A percentile compares a stretch with the other conserved stretches of the same genome.
Evolutionary conservation across 768 basidiomycete genomes (phyloP).

Genomic region (Collybia mongolica): DNA sequence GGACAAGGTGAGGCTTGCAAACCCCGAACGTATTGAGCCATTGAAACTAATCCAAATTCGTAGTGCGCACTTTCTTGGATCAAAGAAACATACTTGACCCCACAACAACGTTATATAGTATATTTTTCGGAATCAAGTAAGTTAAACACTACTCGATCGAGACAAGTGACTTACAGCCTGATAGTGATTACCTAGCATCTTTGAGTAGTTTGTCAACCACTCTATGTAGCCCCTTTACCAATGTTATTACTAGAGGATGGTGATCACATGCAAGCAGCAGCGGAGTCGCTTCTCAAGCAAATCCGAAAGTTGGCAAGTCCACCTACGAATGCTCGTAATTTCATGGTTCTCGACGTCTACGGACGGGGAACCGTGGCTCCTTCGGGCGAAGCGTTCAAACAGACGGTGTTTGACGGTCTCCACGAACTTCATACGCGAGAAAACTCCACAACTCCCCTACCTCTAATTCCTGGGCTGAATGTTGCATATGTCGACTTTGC

Average conservation of each 20-base stretch:
- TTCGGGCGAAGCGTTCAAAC: conserved; percentile 46
- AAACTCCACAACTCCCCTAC: conserved; percentile 3
- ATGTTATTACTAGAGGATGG: conserved; percentile 34
- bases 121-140: conserved; percentile 59
- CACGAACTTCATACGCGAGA: conserved; percentile 25
- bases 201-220: conserved; percentile 25
- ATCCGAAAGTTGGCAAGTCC: conserved; percentile 44
- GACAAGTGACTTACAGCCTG: conserved; percentile 4
- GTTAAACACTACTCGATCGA: conserved; percentile 6
- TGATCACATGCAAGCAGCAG: conserved; percentile 44
- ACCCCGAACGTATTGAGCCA: background rate
- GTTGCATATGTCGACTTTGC: conserved; percentile 47
- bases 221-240: background rate
- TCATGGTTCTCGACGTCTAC: conserved; percentile 50
- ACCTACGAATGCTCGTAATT: conserved; percentile 49
- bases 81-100: conserved; percentile 44
- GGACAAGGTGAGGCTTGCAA: conserved; percentile 35
- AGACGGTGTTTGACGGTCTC: conserved; percentile 43
- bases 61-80: conserved; percentile 42
- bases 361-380: conserved; percentile 41
- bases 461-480: conserved; percentile 28
- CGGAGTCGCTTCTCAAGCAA: conserved; percentile 39
- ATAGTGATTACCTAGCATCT: conserved; percentile 44
- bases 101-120: conserved; percentile 44
- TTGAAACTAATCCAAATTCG: background rate